Conservation (phyloP, 495 filamentous ascomycete genomes). For the Aeminium ludgeri region DNA sequence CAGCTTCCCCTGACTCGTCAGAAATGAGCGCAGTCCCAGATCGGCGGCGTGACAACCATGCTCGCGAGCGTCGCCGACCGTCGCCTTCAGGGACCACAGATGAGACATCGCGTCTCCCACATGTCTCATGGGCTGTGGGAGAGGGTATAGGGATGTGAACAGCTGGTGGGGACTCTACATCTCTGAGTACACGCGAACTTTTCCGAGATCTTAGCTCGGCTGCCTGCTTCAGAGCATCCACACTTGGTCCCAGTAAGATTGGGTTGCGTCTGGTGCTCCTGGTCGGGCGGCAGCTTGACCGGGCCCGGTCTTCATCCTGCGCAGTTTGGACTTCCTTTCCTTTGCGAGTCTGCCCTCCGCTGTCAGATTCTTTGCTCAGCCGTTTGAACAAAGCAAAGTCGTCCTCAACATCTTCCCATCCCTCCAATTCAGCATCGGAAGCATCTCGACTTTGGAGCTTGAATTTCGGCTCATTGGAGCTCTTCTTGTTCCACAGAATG, state of each 20-base stretch:
- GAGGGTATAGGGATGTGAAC: too few species aligned
- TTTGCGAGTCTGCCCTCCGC: neutral
- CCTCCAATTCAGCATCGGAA: neutral
- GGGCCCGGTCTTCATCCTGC: conserved; percentile 3
- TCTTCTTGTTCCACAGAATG: conserved; percentile 6
- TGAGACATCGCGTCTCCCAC: too few species aligned
- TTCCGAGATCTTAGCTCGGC: conserved; percentile 6
- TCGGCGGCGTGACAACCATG: too few species aligned
- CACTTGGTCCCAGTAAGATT: conserved; percentile 4
- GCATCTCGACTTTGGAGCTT: neutral
- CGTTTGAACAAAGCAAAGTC: neutral
- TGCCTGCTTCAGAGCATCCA: conserved; percentile 7
- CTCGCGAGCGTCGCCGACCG: too few species aligned
- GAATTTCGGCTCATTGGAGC: conserved; percentile 1
- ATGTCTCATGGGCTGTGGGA: too few species aligned
- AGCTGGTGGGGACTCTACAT: too few species aligned
- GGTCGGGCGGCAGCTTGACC: conserved; percentile 1
- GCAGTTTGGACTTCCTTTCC: neutral
- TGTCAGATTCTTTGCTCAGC: neutral
- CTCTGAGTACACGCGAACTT: too few species aligned
- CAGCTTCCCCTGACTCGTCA: too few species aligned
- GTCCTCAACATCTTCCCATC: conserved; percentile 11
- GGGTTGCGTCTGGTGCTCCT: neutral
- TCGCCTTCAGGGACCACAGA: too few species aligned
- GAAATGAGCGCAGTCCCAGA: too few species aligned